Conservation (phyloP, 2,329 filamentous ascomycete species). For the Nannizzia gypsea region DNA sequence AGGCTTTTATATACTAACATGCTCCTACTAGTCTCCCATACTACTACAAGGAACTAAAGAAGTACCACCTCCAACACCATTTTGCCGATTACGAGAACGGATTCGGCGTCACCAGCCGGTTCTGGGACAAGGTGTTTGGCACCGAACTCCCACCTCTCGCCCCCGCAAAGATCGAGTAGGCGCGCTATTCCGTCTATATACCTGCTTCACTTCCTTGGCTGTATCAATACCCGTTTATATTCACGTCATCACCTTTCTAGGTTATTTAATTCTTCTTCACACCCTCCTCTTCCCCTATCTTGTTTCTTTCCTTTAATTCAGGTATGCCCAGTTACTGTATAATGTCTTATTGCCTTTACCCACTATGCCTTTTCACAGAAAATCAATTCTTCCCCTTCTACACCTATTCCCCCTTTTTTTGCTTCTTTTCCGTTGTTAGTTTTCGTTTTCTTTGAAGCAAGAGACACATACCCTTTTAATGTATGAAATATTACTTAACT, state of each 20-base stretch:
- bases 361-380: neutral
- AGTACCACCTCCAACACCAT: slow-evolving; percentile 93
- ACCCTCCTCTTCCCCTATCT: neutral
- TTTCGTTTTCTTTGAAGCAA: neutral
- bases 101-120: slow-evolving; percentile 89
- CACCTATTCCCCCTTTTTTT: neutral
- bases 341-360: neutral
- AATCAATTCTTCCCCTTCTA: neutral
- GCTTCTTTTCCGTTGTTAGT: neutral
- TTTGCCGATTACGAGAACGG: slow-evolving; percentile 97
- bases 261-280: neutral
- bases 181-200: neutral
- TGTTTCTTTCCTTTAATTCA: neutral
- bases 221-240: neutral
- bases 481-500: neutral
- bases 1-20: slow-evolving; percentile 8
- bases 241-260: neutral
- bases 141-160: slow-evolving; percentile 55
- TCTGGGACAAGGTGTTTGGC: slow-evolving; percentile 90
- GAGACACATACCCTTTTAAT: neutral
- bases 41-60: slow-evolving; percentile 89
- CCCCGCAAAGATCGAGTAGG: slow-evolving; percentile 26
- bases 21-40: slow-evolving; percentile 52
- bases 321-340: neutral
- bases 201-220: neutral